Percentiles rank a stretch among this genome's conserved stretches.
Evolutionary conservation across 164 flowering plant genomes (phyloP).

Genomic region (Platanus orientalis): DNA sequence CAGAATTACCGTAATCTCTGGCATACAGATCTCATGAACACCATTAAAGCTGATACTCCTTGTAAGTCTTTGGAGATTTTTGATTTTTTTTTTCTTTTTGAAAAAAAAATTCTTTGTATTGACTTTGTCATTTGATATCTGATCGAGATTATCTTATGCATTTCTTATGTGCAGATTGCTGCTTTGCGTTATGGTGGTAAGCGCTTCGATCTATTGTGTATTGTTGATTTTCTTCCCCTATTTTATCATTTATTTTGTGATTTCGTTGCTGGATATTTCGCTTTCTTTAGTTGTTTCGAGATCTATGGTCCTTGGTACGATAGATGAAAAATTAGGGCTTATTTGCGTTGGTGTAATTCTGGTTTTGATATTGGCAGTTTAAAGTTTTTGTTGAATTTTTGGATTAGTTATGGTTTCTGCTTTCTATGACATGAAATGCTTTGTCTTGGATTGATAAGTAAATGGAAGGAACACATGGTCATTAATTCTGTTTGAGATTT

Average conservation of each 20-base stretch:
- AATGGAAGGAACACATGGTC: no score
- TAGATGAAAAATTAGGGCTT: no score
- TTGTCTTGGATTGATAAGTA: no score
- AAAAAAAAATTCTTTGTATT: no score
- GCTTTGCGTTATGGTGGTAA: constrained; percentile 38
- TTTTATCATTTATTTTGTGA: constrained; percentile 10
- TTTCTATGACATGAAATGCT: no score
- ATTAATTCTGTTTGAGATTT: no score
- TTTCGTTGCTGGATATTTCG: neutral
- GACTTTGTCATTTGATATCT: neutral
- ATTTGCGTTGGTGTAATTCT: constrained; percentile 8
- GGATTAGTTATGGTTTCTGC: no score
- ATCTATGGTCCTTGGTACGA: neutral
- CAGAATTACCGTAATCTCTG: constrained; percentile 76
- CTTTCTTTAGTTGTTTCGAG: constrained; percentile 1
- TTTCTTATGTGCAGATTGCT: constrained; percentile 42
- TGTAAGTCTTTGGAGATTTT: constrained; percentile 37
- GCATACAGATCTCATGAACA: constrained; percentile 75
- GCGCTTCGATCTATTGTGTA: constrained; percentile 16
- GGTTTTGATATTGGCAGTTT: constrained; percentile 5
- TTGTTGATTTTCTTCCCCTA: constrained; percentile 17
- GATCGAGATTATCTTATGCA: neutral
- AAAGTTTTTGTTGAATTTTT: neutral
- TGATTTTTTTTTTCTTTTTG: neutral
- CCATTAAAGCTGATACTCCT: constrained; percentile 63